Evolutionary conservation across 2,329 filamentous ascomycete species (phyloP).

Genomic region (Xylariales sp.): DNA sequence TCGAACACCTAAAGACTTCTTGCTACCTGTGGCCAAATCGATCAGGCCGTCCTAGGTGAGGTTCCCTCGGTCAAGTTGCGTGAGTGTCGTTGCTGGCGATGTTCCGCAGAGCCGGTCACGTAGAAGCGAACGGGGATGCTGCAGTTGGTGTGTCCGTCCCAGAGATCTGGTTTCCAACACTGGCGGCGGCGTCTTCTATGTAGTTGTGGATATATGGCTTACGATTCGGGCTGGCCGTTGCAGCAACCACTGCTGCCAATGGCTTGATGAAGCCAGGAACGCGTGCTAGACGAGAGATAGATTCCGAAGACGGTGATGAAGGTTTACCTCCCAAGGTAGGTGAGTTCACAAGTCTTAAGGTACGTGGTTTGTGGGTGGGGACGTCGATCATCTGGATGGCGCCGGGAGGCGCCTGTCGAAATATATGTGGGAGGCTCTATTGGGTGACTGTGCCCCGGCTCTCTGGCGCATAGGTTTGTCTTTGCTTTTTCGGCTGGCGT

Average conservation of each 20-base stretch:
- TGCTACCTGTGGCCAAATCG: no score
- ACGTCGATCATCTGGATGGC: conserved; percentile 27
- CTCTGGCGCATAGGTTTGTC: conserved; percentile 3
- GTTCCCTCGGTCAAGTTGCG: no score
- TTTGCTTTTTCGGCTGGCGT: conserved; percentile 12
- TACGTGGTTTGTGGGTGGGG: conserved; percentile 22
- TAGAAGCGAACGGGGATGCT: no score
- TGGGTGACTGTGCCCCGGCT: conserved; percentile 17
- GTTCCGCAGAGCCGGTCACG: no score
- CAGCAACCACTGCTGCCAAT: conserved; percentile 8
- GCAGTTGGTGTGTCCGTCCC: background rate
- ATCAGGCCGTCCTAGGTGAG: no score
- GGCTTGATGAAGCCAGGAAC: conserved; percentile 6
- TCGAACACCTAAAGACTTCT: no score
- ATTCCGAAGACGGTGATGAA: conserved; percentile 4
- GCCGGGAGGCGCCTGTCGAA: conserved; percentile 29
- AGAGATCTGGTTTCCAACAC: background rate
- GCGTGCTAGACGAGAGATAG: conserved; percentile 3
- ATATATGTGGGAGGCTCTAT: conserved; percentile 26
- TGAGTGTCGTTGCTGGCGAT: no score
- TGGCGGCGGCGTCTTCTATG: background rate
- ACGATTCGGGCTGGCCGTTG: conserved; percentile 8
- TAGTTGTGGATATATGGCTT: background rate
- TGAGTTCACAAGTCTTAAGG: conserved; percentile 21
- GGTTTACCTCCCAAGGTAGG: conserved; percentile 15